Conservation (phyloP, 495 filamentous ascomycete species). For the Pseudomonodictys pantanalensis region DNA sequence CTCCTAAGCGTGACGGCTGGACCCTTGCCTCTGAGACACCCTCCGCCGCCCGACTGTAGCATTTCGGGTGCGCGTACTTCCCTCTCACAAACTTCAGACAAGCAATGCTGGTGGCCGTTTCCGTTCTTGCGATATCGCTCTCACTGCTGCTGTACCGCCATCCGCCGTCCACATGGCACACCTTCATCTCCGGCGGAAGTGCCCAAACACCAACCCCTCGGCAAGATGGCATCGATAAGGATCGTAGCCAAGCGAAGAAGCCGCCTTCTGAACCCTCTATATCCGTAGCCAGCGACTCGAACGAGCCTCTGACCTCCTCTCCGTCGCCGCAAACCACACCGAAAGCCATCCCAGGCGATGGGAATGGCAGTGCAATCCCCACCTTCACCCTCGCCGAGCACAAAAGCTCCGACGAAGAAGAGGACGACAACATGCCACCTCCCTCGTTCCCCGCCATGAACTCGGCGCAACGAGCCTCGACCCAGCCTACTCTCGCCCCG, state of each 20-base stretch:
- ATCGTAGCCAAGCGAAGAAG: not conserved
- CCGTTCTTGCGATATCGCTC: conserved; percentile 53
- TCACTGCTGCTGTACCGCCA: conserved; percentile 51
- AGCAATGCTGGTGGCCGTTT: conserved; percentile 50
- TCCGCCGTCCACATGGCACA: conserved; percentile 43
- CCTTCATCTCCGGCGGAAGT: conserved; percentile 12
- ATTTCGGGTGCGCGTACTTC: not conserved
- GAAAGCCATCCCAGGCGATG: conserved; percentile 11
- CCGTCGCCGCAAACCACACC: conserved; percentile 50
- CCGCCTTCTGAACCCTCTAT: conserved; percentile 1
- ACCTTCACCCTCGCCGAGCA: conserved; percentile 34
- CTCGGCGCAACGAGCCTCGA: conserved; percentile 36
- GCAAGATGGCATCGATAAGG: not conserved
- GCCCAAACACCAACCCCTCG: not conserved
- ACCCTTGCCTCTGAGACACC: too few species aligned
- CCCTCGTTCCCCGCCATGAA: conserved; percentile 37
- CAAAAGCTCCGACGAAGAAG: conserved; percentile 28
- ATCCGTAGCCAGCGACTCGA: conserved; percentile 1
- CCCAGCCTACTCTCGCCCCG: conserved; percentile 5
- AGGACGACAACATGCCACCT: conserved; percentile 16
- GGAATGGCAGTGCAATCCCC: conserved; percentile 29
- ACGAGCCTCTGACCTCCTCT: not conserved
- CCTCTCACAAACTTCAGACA: conserved; percentile 5
- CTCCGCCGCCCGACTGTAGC: not conserved
- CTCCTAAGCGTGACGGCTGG: not conserved